Percentiles rank a stretch among this genome's conserved stretches.
Conservation (phyloP, 306 rosid species). For the Herpetospermum pedunculosum region DNA sequence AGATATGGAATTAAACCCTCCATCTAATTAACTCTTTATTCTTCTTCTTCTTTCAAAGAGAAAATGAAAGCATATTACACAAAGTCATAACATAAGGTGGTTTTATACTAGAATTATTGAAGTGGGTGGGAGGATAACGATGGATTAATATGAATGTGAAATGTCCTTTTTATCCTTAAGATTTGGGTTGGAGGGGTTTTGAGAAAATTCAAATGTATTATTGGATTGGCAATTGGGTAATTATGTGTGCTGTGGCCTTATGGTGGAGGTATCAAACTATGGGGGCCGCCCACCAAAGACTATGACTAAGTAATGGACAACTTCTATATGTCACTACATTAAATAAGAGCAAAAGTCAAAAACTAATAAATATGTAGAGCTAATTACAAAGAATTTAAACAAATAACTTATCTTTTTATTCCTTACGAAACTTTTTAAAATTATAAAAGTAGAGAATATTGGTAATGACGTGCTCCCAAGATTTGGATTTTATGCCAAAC, state of each 20-base stretch:
- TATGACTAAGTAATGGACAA: not conserved
- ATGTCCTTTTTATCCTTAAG: not conserved
- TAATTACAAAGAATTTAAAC: no score
- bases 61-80: not conserved
- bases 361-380: not conserved
- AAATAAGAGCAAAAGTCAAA: not conserved
- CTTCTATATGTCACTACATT: not conserved
- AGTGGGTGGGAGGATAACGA: not conserved
- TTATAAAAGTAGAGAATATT: no score
- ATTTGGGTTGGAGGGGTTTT: not conserved
- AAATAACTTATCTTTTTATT: no score
- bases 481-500: no score
- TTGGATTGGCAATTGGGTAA: not conserved
- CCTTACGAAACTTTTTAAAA: not conserved
- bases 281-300: not conserved
- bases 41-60: not conserved
- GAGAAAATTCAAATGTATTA: not conserved
- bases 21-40: conserved; percentile 21
- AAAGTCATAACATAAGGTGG: not conserved
- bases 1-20: conserved; percentile 83
- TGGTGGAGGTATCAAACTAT: not conserved
- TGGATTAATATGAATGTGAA: not conserved
- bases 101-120: not conserved
- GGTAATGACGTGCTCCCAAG: no score
- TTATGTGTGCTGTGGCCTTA: not conserved